Evolutionary conservation across 345 rosid species (phyloP), one percentile per base, ranked within the genome.

Genomic region (Melaleuca quinquenervia): DNA sequence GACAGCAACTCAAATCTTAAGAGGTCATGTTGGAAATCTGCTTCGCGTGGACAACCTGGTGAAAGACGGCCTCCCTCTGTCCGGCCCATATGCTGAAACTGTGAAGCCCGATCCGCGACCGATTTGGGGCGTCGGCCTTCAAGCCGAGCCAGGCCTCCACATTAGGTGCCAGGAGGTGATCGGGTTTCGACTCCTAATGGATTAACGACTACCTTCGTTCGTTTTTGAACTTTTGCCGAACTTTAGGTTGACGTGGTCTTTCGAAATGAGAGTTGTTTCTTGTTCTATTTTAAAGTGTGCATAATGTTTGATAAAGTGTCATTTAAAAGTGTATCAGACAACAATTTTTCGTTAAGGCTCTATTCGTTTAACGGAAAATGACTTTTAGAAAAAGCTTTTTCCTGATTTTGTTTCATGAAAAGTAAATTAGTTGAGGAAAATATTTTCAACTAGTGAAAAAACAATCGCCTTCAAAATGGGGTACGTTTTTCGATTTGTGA

Each of bases 191-290:
- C 58, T 54, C 26, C 58, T 54, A 21, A 54, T 11, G 24, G 22
- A 21, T 18, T 21, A 53, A 32, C n/a, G 45, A 8, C 0, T 8
- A 3, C 0, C 0, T 7, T 29, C 3, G 1, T 0, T n/a, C n/a
- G n/a, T n/a, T n/a, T n/a, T 8, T 29, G 21, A 0, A 32, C 20
- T 32, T 8, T 64, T 16, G 3, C 10, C 22, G 3, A 29, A 32
- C 0, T 16, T 3, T 64, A 20, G 11, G 48, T 32, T 8, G 5
- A 8, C 16, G 10, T 0, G 26, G 24, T 18, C 36, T 36, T 10
- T 18, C 16, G 45, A 32, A 70, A 32, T 36, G 44, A 0, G 2
- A 18, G 6, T 32, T 70, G 3, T 41, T 41, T 41, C 4, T 41
- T 41, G 4, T 41, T 41, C 4, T 41, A 41, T 70, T 70, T 0